phyloP scores from a whole-genome alignment of 192 early-diverging fungal species.

The Allomyces arbusculus region DNA sequence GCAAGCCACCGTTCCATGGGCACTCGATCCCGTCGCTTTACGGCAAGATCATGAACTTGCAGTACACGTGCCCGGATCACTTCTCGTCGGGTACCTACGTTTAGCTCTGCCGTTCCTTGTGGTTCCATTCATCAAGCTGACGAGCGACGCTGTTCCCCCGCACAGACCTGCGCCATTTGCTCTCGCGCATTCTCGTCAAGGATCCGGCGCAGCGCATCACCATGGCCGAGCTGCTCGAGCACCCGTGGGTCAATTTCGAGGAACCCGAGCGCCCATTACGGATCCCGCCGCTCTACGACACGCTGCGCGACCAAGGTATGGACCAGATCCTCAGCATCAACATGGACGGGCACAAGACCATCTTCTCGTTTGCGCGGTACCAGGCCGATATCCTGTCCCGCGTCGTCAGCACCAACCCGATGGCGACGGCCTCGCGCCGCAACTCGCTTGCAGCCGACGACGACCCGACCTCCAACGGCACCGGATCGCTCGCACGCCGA shows the following conservation, averaged over 20 bases:
- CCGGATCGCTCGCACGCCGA: no score
- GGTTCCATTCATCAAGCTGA: no score
- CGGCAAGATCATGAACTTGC: constrained; percentile 32
- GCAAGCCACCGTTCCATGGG: constrained; percentile 30
- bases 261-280: constrained; percentile 17
- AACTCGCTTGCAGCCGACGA: not conserved
- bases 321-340: constrained; percentile 1
- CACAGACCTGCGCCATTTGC: constrained; percentile 22
- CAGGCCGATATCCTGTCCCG: constrained; percentile 14
- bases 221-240: constrained; percentile 25
- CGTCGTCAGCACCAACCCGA: not conserved
- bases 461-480: not conserved
- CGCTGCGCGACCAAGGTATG: not conserved
- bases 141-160: not conserved
- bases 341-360: not conserved
- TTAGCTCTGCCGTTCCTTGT: not conserved
- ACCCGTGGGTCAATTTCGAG: constrained; percentile 41
- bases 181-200: constrained; percentile 29
- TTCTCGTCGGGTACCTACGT: constrained; percentile 21
- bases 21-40: constrained; percentile 28
- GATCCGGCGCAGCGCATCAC: constrained; percentile 25
- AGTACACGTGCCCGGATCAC: constrained; percentile 35
- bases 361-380: constrained; percentile 20
- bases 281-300: constrained; percentile 2
- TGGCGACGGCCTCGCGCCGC: not conserved